Evolutionary conservation across 192 early-diverging fungal species (phyloP), one percentile per base, ranked within the genome.

Genomic region (Backusella tuberculispora): DNA sequence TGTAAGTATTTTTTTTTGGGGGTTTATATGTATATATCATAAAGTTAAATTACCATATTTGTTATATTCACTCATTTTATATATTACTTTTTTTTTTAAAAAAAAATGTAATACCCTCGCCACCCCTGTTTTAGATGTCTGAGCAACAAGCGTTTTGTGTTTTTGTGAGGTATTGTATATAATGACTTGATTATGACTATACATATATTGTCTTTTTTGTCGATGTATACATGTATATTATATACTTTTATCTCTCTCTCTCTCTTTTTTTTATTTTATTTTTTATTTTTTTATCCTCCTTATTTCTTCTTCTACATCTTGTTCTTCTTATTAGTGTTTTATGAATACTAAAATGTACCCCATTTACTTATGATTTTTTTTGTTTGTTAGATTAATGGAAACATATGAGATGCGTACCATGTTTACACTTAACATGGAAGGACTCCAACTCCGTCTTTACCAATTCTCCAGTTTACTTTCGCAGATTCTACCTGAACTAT

Each of bases 131-230:
- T 12, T 67, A 95, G 93, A 97, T 99, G 97, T 88, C 89, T 34
- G 97, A 98, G 74, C 89, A 92, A 76, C 90, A 97, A 83, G 93
- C 96, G 8, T 99, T 99, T 76, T 96, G 95, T 80, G 92, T 94
- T 19, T 92, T 97, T 72, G 96, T 96, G 14, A 87, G 94, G 74
- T 85, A 79, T 10, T 60, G 21, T 60, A 60, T 24, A 10, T 60
- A 53, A 9, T 5, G n/a, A 56, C 21, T 2, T 60, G 8, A 26
- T 10, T 53, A 24, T 53, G 9, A 2, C 1, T 19, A 50, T 26
- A 26, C 53, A 26, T 24, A 19, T 60, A 13, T 12, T 60, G 0
- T 14, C 6, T 9, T 9, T 4, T 14, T 46, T 12, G 12, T 46
- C 9, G 44, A 21, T 24, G 21, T 53, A 24, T 9, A 53, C 7